phyloP scores from a whole-genome alignment of 179 eudicot genomes.

The Amaranthus tricolor region DNA sequence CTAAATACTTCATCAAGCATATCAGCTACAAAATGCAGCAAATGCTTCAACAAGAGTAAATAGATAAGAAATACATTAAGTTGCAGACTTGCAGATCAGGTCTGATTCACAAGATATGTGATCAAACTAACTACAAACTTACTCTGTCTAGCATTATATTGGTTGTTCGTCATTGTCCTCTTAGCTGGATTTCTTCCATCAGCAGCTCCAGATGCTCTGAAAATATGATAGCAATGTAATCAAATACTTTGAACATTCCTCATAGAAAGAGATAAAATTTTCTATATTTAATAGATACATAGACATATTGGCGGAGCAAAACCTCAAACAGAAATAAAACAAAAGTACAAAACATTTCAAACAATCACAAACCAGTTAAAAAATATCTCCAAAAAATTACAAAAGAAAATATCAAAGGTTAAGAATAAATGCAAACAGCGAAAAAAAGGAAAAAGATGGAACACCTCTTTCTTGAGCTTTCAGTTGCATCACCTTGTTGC shows the following conservation, averaged over 20 bases:
- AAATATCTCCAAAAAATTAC: no score
- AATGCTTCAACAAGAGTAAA: not conserved
- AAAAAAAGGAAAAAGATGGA: not conserved
- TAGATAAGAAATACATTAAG: not conserved
- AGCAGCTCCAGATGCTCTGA: conserved; percentile 59
- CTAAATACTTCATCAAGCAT: not conserved
- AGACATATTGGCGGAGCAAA: not conserved
- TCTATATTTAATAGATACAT: not conserved
- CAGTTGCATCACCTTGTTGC: conserved; percentile 53
- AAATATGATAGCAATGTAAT: conserved; percentile 9
- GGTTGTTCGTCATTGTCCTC: conserved; percentile 49
- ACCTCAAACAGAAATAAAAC: not conserved
- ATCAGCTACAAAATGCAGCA: not conserved
- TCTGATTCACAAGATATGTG: not conserved
- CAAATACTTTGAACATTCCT: not conserved
- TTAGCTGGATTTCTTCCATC: conserved; percentile 66
- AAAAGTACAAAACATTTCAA: not conserved
- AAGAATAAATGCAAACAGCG: not conserved
- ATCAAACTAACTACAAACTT: not conserved
- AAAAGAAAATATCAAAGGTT: not conserved
- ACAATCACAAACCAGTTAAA: no score
- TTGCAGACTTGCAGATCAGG: not conserved
- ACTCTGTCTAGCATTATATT: conserved; percentile 53
- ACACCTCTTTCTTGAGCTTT: conserved; percentile 77
- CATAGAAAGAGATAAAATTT: not conserved